Evolutionary conservation across 164 flowering plant genomes (phyloP).

Genomic region (Vitis rotundifolia): DNA sequence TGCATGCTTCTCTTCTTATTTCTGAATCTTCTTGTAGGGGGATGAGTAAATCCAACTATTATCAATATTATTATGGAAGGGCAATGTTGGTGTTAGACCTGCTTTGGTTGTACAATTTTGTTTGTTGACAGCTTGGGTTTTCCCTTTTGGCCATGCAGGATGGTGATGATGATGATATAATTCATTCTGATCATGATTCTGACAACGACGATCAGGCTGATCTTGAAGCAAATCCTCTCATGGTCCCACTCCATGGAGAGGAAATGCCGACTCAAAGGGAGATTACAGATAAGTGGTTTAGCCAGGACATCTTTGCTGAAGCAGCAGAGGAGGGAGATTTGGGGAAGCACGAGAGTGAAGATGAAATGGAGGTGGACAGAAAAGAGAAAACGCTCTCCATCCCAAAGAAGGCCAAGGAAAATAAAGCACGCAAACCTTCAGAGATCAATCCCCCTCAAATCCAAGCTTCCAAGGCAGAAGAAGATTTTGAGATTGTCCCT

Average conservation of each 20-base stretch:
- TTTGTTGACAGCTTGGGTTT: background rate
- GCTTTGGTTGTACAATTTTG: background rate
- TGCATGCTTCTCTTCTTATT: no score
- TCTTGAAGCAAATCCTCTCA: constrained; percentile 76
- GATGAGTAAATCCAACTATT: no score
- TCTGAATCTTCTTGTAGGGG: no score
- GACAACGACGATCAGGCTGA: constrained; percentile 50
- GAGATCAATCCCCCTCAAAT: constrained; percentile 9
- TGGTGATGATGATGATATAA: constrained; percentile 38
- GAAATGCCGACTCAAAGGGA: constrained; percentile 63
- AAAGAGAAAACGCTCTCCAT: constrained; percentile 19
- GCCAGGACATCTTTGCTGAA: constrained; percentile 84
- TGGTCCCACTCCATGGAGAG: constrained; percentile 67
- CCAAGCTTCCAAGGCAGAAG: constrained; percentile 33
- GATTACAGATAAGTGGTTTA: constrained; percentile 73
- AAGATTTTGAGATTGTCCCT: constrained; percentile 87
- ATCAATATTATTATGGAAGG: no score
- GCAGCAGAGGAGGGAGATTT: constrained; percentile 55
- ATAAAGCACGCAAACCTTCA: constrained; percentile 1
- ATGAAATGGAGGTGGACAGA: constrained; percentile 58
- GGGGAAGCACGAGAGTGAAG: constrained; percentile 52
- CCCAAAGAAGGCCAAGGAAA: constrained; percentile 28
- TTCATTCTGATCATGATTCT: constrained; percentile 60
- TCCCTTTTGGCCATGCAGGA: constrained; percentile 36
- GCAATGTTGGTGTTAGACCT: no score